Evolutionary conservation across 441 rosid genomes (phyloP).

Genomic region (Gossypium gossypioides): DNA sequence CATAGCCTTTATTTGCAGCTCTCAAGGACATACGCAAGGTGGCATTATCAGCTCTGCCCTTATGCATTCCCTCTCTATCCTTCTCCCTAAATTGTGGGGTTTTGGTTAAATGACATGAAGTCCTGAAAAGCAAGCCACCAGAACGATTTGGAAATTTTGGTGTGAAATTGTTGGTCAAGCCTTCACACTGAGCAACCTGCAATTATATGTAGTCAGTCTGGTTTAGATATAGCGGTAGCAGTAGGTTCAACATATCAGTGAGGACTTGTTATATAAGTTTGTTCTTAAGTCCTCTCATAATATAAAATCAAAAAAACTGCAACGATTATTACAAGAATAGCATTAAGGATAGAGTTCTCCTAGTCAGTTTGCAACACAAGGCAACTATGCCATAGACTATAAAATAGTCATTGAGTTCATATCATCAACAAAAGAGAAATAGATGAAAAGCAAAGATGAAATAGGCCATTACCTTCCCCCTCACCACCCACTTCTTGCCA

Average conservation of each 20-base stretch:
- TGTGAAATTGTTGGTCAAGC: background rate
- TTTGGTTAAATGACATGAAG: background rate
- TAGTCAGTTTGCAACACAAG: background rate
- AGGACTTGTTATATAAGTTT: background rate
- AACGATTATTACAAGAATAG: background rate
- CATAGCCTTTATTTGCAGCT: slow-evolving; percentile 5
- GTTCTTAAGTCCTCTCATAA: background rate
- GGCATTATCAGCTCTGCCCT: background rate
- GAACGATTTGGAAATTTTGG: background rate
- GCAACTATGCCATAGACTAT: background rate
- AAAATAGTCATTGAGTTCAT: too few species aligned
- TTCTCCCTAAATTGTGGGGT: slow-evolving; percentile 4
- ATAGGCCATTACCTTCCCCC: slow-evolving; percentile 22
- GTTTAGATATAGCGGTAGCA: background rate
- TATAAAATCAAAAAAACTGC: background rate
- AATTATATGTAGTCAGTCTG: background rate
- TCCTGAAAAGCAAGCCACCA: slow-evolving; percentile 6
- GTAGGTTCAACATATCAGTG: background rate
- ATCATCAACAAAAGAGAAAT: background rate
- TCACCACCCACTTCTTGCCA: slow-evolving; percentile 23
- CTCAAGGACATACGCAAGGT: background rate
- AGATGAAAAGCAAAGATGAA: background rate
- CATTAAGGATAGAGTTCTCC: background rate
- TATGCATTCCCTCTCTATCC: background rate
- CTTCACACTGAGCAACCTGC: slow-evolving; percentile 19